Conservation (phyloP, 495 filamentous ascomycete species). For the Melanomma pulvis-pyrius region DNA sequence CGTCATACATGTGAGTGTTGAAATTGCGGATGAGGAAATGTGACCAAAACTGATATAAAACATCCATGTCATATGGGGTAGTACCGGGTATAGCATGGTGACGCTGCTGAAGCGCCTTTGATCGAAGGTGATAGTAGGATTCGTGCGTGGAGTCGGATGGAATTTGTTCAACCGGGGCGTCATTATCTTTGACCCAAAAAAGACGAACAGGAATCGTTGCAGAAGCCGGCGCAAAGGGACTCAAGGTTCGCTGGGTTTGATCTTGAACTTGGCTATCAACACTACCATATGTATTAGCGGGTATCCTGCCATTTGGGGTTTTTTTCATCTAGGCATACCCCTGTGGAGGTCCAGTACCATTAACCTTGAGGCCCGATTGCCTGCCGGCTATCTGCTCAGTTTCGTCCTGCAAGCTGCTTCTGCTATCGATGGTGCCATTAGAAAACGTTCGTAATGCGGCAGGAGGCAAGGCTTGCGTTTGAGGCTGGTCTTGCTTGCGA, state of each 20-base stretch:
- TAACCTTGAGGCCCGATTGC: conserved; percentile 38
- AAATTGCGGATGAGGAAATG: conserved; percentile 75
- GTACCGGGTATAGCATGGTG: conserved; percentile 52
- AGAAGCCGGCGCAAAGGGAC: conserved; percentile 19
- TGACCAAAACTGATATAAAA: conserved; percentile 79
- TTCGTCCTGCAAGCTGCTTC: conserved; percentile 44
- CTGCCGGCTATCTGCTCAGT: conserved; percentile 40
- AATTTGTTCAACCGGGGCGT: conserved; percentile 45
- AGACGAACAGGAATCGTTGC: conserved; percentile 30
- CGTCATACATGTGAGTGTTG: conserved; percentile 76
- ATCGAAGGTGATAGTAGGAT: conserved; percentile 58
- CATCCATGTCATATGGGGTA: conserved; percentile 62
- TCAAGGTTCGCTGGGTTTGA: conserved; percentile 19
- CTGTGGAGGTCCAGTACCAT: conserved; percentile 37
- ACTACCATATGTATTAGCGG: conserved; percentile 36
- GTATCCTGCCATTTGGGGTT: conserved; percentile 24
- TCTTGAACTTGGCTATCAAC: conserved; percentile 28
- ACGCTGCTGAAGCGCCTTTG: conserved; percentile 62
- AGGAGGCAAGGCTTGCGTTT: conserved; percentile 45
- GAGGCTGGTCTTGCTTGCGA: conserved; percentile 44
- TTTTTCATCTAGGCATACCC: conserved; percentile 33
- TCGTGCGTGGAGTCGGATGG: conserved; percentile 54
- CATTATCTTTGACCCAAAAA: conserved; percentile 56
- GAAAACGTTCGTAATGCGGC: conserved; percentile 55
- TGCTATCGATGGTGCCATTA: conserved; percentile 58